These are phyloP conservation scores for Tuber brumale DNA, from an alignment of 495 filamentous ascomycete species.

Conservation along the genomic window DNA sequence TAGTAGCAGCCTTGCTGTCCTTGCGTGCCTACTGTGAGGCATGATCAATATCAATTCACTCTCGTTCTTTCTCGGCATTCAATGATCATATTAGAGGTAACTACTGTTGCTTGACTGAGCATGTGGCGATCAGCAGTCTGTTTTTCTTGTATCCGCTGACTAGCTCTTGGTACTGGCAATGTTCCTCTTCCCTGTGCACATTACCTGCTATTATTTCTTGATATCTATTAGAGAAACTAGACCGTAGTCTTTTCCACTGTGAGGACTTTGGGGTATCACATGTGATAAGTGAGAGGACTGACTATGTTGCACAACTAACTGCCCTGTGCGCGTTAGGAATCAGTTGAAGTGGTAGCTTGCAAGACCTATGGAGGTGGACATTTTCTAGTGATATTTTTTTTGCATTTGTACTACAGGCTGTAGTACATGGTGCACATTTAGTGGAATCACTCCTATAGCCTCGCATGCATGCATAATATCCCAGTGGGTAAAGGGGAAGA, in stretches of 20 bases:
- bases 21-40: not conserved
- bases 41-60: conserved; percentile 13
- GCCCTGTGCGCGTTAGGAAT: not conserved
- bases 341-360: too few relatives aligned
- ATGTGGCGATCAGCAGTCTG: conserved; percentile 10
- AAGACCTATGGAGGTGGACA: too few relatives aligned
- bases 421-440: not conserved
- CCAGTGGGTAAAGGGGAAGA: not conserved
- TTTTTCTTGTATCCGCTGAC: conserved; percentile 4
- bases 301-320: too few relatives aligned
- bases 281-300: too few relatives aligned
- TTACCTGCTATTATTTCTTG: conserved; percentile 17
- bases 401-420: too few relatives aligned
- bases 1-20: too few relatives aligned
- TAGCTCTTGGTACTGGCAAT: conserved; percentile 16
- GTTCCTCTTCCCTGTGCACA: conserved; percentile 12
- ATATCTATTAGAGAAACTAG: conserved; percentile 13
- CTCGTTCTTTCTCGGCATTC: conserved; percentile 5
- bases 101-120: conserved; percentile 16
- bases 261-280: too few relatives aligned
- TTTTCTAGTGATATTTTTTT: too few relatives aligned
- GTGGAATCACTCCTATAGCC: conserved; percentile 3
- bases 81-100: conserved; percentile 19
- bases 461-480: conserved; percentile 14
- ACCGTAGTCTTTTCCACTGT: conserved; percentile 7